A percentile compares a stretch with the other conserved stretches of the same genome.
These are phyloP conservation scores for Saksenaea oblongispora DNA, from an alignment of 371 early-diverging fungal genomes.

Conservation along the genomic window DNA sequence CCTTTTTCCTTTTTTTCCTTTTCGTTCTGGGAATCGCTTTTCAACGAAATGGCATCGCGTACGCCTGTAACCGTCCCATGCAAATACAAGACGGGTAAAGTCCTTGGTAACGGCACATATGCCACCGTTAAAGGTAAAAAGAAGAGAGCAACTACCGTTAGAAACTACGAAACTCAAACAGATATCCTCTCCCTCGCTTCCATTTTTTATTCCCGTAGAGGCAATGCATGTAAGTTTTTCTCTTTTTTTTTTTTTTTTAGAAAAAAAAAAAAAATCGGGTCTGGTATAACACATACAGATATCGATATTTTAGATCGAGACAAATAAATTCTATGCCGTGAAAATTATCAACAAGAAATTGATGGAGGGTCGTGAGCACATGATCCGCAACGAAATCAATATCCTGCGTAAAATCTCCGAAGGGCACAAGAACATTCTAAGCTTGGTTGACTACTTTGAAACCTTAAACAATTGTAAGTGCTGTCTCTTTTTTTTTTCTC, in stretches of 20 bases:
- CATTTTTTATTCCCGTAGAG: constrained; percentile 33
- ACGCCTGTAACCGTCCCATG: constrained; percentile 58
- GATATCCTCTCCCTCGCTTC: too few relatives aligned
- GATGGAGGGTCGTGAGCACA: constrained; percentile 87
- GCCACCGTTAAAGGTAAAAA: constrained; percentile 70
- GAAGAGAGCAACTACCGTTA: background rate
- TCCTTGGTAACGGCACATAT: constrained; percentile 71
- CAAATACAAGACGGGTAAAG: constrained; percentile 70
- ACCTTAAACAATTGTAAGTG: constrained; percentile 81
- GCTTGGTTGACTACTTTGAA: constrained; percentile 90
- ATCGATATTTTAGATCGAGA: constrained; percentile 64
- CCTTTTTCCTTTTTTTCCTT: background rate
- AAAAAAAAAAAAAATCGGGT: background rate
- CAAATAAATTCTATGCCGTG: constrained; percentile 84
- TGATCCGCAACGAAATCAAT: constrained; percentile 90
- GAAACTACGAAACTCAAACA: background rate
- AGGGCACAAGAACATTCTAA: constrained; percentile 86
- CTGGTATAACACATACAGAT: background rate
- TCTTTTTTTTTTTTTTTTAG: too few relatives aligned
- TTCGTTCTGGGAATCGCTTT: background rate
- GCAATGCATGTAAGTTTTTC: constrained; percentile 44
- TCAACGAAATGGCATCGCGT: constrained; percentile 18
- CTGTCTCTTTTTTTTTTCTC: background rate
- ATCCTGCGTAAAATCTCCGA: constrained; percentile 83
- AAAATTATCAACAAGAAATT: constrained; percentile 91